Evolutionary conservation across 306 rosid species (phyloP).

Genomic region (Castanea sativa): DNA sequence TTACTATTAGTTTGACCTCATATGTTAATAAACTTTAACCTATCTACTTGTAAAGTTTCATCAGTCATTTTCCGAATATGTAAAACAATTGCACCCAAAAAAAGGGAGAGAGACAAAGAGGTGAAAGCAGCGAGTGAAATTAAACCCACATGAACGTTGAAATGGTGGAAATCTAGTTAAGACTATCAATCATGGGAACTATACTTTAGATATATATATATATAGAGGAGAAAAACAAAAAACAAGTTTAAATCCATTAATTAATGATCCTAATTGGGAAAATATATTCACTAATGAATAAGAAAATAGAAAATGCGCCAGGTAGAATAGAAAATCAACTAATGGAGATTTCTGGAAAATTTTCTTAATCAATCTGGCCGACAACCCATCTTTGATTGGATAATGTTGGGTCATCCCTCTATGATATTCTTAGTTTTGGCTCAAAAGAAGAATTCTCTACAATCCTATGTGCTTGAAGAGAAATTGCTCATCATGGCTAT

Average conservation of each 20-base stretch:
- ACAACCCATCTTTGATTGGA: constrained; percentile 22
- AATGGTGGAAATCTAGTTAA: constrained; percentile 4
- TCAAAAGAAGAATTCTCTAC: not conserved
- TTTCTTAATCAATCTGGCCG: constrained; percentile 19
- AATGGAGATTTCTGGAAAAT: not conserved
- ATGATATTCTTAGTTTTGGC: not conserved
- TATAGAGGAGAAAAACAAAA: not conserved
- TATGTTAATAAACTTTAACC: not conserved
- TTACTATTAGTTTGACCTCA: not conserved
- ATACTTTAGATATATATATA: not conserved
- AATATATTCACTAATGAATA: not conserved
- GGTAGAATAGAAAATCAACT: not conserved
- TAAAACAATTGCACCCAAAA: too few relatives aligned
- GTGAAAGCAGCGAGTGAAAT: too few relatives aligned
- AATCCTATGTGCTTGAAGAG: constrained; percentile 2
- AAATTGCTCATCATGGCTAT: not conserved
- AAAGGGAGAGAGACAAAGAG: too few relatives aligned
- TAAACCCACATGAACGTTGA: not conserved
- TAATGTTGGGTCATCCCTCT: constrained; percentile 10
- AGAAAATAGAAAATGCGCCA: not conserved
- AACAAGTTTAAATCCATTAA: not conserved
- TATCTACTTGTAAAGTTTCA: not conserved
- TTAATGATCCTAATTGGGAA: not conserved
- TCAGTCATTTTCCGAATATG: not conserved
- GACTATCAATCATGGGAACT: not conserved